These are phyloP conservation scores for Solanum chilense DNA, from an alignment of 257 asterid species.

Conservation along the genomic window DNA sequence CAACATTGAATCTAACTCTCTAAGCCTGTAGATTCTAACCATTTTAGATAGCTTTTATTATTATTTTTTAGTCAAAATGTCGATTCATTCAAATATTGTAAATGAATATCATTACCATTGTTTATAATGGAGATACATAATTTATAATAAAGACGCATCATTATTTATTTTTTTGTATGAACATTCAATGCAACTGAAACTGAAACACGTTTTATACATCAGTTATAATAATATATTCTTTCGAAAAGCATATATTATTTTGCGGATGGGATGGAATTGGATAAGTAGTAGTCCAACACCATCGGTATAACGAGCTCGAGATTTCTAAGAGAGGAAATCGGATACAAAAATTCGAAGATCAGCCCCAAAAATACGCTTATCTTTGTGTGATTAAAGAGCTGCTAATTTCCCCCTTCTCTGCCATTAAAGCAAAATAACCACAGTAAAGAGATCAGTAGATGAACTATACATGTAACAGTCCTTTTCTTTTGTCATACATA, in stretches of 20 bases:
- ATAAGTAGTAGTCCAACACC: neutral
- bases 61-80: no score
- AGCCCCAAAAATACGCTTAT: neutral
- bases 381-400: neutral
- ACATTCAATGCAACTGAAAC: neutral
- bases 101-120: neutral
- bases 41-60: no score
- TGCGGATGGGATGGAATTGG: neutral
- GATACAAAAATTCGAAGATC: neutral
- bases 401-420: neutral
- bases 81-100: no score
- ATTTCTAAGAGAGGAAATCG: neutral
- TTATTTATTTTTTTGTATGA: no score
- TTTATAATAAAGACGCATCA: neutral
- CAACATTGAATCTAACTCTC: no score
- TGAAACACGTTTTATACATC: neutral
- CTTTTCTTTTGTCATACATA: neutral
- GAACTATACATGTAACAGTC: neutral
- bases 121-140: neutral
- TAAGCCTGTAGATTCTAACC: neutral
- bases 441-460: neutral
- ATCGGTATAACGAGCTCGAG: neutral
- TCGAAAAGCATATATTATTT: neutral
- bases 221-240: no score
- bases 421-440: neutral